Conservation (phyloP, 805 yeast species). For the Groenewaldozyma tartarivorans region DNA sequence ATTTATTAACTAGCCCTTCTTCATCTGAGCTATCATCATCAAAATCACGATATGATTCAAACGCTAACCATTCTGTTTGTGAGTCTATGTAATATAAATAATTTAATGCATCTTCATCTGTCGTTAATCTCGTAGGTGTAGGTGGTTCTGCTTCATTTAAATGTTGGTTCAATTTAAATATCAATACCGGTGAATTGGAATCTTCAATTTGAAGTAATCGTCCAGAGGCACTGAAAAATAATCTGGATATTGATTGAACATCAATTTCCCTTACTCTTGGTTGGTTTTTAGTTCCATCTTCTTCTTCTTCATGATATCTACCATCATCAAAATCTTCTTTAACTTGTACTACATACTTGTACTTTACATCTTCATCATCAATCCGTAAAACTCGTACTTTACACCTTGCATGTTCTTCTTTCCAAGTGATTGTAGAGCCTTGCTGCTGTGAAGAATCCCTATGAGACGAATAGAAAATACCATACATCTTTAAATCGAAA, state of each 20-base stretch:
- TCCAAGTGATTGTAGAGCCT: slow-evolving; percentile 51
- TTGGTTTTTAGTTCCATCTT: slow-evolving; percentile 25
- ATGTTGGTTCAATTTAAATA: slow-evolving; percentile 38
- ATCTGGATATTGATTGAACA: slow-evolving; percentile 35
- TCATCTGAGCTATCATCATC: slow-evolving; percentile 14
- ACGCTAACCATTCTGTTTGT: slow-evolving; percentile 42
- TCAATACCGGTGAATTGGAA: slow-evolving; percentile 54
- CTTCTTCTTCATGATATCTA: slow-evolving; percentile 55
- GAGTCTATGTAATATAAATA: slow-evolving; percentile 8
- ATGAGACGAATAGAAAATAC: slow-evolving; percentile 38
- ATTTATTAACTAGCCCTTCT: slow-evolving; percentile 9
- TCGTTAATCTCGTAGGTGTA: not conserved
- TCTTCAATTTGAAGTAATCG: slow-evolving; percentile 53
- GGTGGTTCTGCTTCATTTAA: not conserved
- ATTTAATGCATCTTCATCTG: slow-evolving; percentile 12
- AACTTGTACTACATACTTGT: slow-evolving; percentile 37
- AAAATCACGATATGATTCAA: slow-evolving; percentile 34
- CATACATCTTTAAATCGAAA: slow-evolving; percentile 47
- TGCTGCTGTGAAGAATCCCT: slow-evolving; percentile 34
- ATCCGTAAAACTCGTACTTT: slow-evolving; percentile 33
- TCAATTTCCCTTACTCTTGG: slow-evolving; percentile 30
- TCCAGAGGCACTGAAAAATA: slow-evolving; percentile 67
- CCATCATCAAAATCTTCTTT: slow-evolving; percentile 59
- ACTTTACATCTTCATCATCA: slow-evolving; percentile 19
- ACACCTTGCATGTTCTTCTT: slow-evolving; percentile 58